Evolutionary conservation across 768 basidiomycete species (phyloP).

Genomic region (Scleroderma bovista): DNA sequence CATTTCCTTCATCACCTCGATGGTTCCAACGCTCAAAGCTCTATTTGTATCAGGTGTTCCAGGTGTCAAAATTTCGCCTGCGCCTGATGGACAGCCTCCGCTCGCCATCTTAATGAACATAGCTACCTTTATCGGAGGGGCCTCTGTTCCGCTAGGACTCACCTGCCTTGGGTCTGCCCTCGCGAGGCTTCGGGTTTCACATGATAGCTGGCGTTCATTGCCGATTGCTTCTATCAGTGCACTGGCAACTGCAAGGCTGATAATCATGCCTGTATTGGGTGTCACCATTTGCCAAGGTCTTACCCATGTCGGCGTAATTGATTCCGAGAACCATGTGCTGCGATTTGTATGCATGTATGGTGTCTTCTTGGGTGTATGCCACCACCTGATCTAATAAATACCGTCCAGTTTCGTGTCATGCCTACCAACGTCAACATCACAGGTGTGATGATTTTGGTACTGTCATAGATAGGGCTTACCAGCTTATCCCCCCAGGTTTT

Average conservation of each 20-base stretch:
- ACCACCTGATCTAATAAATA: background rate
- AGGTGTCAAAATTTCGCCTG: conserved; percentile 38
- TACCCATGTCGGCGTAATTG: conserved; percentile 42
- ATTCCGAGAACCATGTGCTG: conserved; percentile 50
- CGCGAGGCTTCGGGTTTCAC: conserved; percentile 51
- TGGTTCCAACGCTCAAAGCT: conserved; percentile 53
- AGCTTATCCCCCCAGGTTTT: conserved; percentile 37
- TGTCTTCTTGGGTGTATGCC: background rate
- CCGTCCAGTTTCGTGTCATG: background rate
- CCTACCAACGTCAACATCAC: conserved; percentile 29
- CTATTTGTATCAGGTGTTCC: conserved; percentile 47
- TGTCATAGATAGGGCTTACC: background rate
- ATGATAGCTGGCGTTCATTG: conserved; percentile 37
- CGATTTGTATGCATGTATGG: conserved; percentile 67
- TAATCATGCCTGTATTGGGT: conserved; percentile 57
- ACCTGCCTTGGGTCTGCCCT: conserved; percentile 60
- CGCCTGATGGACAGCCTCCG: conserved; percentile 65
- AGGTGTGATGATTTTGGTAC: conserved; percentile 31
- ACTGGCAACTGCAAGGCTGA: conserved; percentile 49
- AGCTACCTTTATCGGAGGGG: conserved; percentile 52
- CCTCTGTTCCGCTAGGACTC: conserved; percentile 59
- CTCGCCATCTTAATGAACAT: conserved; percentile 57
- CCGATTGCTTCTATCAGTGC: conserved; percentile 48
- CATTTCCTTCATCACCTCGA: conserved; percentile 48
- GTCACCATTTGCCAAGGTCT: conserved; percentile 51